phyloP scores from a whole-genome alignment of 2,329 filamentous ascomycete genomes.

The Sporothrix pseudoabietina region DNA sequence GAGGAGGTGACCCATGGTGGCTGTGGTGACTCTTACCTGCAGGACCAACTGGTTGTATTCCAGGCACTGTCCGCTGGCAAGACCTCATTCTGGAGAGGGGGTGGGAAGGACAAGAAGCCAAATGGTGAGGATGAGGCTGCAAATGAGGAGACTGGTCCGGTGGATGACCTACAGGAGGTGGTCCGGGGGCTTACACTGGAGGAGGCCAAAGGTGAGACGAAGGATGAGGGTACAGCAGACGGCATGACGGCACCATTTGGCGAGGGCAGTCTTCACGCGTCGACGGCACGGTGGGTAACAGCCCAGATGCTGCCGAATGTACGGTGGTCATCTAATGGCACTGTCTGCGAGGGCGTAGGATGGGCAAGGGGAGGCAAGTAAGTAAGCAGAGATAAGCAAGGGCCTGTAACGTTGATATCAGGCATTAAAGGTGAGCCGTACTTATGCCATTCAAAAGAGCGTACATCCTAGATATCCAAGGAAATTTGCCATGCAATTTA shows the following conservation, averaged over 20 bases:
- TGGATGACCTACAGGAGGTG: constrained; percentile 27
- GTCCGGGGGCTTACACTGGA: constrained; percentile 39
- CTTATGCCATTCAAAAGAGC: not conserved
- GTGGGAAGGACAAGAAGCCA: constrained; percentile 26
- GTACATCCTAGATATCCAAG: not conserved
- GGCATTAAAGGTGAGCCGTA: not conserved
- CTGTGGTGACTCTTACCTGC: constrained; percentile 58
- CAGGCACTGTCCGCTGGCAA: constrained; percentile 59
- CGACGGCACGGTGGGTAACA: constrained; percentile 63
- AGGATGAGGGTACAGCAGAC: constrained; percentile 41
- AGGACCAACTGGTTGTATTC: constrained; percentile 64
- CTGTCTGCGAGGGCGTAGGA: constrained; percentile 52
- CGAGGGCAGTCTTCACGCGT: constrained; percentile 57
- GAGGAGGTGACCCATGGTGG: constrained; percentile 49
- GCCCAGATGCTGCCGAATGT: constrained; percentile 53
- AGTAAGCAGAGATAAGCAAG: not conserved
- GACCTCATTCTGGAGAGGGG: constrained; percentile 50
- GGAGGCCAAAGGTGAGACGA: constrained; percentile 37
- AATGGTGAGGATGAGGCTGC: constrained; percentile 9
- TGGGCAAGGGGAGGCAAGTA: constrained; percentile 27
- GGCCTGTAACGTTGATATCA: not conserved
- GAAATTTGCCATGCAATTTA: not conserved
- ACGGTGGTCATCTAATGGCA: constrained; percentile 56
- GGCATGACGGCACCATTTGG: constrained; percentile 56
- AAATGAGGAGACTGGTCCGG: not conserved